Evolutionary conservation across 2,329 filamentous ascomycete genomes (phyloP).

Genomic region (Aspergillus neoniger): DNA sequence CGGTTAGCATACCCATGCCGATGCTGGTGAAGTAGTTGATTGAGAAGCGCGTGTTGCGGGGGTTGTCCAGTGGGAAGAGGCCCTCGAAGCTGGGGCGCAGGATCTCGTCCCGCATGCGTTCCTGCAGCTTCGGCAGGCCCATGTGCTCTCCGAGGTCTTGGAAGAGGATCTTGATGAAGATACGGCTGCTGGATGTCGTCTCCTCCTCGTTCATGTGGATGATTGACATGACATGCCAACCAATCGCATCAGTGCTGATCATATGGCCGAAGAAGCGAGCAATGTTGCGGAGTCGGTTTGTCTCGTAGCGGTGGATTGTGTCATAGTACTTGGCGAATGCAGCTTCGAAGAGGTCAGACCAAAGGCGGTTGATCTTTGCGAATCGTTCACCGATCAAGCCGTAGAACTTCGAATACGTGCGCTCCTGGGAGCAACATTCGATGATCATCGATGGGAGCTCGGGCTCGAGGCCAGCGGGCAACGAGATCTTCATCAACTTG

Average conservation of each 20-base stretch:
- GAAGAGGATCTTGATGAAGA: constrained; percentile 97
- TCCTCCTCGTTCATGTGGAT: constrained; percentile 95
- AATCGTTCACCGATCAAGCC: constrained; percentile 92
- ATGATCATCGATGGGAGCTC: constrained; percentile 97
- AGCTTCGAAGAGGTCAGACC: constrained; percentile 89
- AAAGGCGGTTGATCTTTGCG: constrained; percentile 91
- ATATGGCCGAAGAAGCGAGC: constrained; percentile 93
- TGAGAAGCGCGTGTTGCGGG: constrained; percentile 88
- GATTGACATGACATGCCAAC: constrained; percentile 83
- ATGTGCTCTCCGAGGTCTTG: constrained; percentile 87
- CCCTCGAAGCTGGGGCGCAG: constrained; percentile 78
- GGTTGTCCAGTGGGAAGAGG: constrained; percentile 85
- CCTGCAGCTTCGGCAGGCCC: constrained; percentile 76
- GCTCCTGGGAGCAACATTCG: constrained; percentile 94
- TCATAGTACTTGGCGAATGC: constrained; percentile 93
- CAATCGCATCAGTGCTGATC: constrained; percentile 81
- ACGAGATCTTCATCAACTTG: constrained; percentile 91
- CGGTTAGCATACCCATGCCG: constrained; percentile 90
- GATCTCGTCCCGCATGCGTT: constrained; percentile 74
- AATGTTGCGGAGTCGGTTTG: constrained; percentile 91
- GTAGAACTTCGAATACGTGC: constrained; percentile 97
- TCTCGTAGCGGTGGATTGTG: constrained; percentile 96
- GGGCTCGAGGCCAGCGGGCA: constrained; percentile 81
- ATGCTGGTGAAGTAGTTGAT: constrained; percentile 99
- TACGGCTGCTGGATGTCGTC: constrained; percentile 92